Base-by-base conservation (phyloP, 2,329 filamentous ascomycete species). In the Diaporthe humulicola region DNA sequence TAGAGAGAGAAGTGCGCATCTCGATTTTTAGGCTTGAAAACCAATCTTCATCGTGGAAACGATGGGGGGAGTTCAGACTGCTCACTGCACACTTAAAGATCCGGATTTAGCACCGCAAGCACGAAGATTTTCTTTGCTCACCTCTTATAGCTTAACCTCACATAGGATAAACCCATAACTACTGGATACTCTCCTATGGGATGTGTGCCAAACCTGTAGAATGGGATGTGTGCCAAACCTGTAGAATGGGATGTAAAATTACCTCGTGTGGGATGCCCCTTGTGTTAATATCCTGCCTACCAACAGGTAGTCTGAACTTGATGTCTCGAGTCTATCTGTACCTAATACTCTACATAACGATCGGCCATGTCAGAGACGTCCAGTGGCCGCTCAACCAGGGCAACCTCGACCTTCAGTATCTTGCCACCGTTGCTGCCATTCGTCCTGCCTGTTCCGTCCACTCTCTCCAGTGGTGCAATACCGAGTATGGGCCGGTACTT, bases 401-500 rank as follows among this genome's bases (percentile, higher is more conserved):
- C 96, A 61, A 98, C 94, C 84, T 99, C 97, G 6, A 94, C 84
- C 15, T 83, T 38, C 30, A 78, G 83, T 78, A 78, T 30, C 61
- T 66, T 69, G 4, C 73, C 75, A 50, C 78, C 60, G 58, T 45
- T 67, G 30, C 50, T 19, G 14, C 70, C 74, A n/a, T 77, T 78
- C 33, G 74, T 77, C 45, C 73, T 76, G 78, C 82, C 81, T 36
- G 85, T 82, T 28, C 77, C 79, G 71, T 81, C 81, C 40, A 79
- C 79, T 25, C 77, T 79, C 38, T 77, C 80, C 77, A 89, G 83
- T 57, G 87, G 86, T 48, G 91, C 88, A 50, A 92, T 85, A 71
- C 96, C 97, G 76, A 99, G 87, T 79, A 99, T 95, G n/a, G 96
- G 94, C 74, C 96, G 90, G 84, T 98, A 99, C 84, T 98, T 97